These are phyloP conservation scores for Astrothelium macrocarpum DNA, from an alignment of 495 filamentous ascomycete species.

Conservation along the genomic window DNA sequence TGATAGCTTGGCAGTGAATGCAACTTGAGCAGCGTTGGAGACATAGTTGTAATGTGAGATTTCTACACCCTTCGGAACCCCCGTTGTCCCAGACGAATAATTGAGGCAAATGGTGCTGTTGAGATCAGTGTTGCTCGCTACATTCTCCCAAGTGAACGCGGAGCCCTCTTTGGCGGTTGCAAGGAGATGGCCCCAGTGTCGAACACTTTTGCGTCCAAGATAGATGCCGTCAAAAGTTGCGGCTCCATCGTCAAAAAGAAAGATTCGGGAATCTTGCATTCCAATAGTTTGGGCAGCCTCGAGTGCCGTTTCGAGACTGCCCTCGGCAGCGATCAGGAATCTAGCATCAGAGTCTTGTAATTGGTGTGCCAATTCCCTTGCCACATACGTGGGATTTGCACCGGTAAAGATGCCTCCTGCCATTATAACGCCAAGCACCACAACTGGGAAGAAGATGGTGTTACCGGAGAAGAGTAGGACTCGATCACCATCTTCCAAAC, in stretches of 20 bases:
- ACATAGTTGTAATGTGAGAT: slow-evolving; percentile 66
- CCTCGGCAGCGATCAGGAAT: slow-evolving; percentile 40
- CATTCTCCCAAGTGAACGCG: slow-evolving; percentile 25
- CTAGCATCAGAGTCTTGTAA: slow-evolving; percentile 57
- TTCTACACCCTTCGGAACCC: slow-evolving; percentile 74
- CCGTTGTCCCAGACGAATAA: slow-evolving; percentile 71
- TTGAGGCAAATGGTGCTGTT: slow-evolving; percentile 42
- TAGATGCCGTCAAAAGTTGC: slow-evolving; percentile 25
- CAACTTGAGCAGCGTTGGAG: slow-evolving; percentile 52
- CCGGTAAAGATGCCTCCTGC: slow-evolving; percentile 73
- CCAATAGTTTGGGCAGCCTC: slow-evolving; percentile 24
- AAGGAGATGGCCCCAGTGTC: slow-evolving; percentile 30
- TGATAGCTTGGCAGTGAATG: slow-evolving; percentile 36
- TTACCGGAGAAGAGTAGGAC: slow-evolving; percentile 46
- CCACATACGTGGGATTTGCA: slow-evolving; percentile 66
- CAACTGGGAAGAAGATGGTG: slow-evolving; percentile 57
- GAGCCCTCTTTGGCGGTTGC: slow-evolving; percentile 19
- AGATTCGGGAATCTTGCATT: slow-evolving; percentile 22
- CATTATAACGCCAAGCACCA: slow-evolving; percentile 65
- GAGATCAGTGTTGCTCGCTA: slow-evolving; percentile 19
- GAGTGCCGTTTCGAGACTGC: slow-evolving; percentile 25
- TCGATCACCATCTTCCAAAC: slow-evolving; percentile 58
- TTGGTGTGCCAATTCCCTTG: slow-evolving; percentile 64
- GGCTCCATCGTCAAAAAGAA: slow-evolving; percentile 29
- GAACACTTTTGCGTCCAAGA: slow-evolving; percentile 11